Percentiles rank a stretch among this genome's conserved stretches.
Evolutionary conservation across 441 rosid genomes (phyloP).

Genomic region (Rhodomyrtus psidioides): DNA sequence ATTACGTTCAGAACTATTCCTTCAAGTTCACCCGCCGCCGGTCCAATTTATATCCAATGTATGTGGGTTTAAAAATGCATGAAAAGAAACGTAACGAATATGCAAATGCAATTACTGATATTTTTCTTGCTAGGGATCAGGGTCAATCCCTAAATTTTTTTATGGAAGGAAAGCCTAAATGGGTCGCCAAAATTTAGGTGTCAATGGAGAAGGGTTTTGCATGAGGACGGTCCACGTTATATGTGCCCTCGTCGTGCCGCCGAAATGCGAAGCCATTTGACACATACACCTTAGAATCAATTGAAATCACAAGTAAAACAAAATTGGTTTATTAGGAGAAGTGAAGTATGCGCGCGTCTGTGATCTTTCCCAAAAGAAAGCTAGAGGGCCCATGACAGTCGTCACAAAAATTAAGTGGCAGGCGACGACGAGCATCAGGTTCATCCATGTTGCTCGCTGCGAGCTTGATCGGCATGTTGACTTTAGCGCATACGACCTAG

Average conservation of each 20-base stretch:
- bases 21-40: neutral
- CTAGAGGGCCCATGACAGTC: conserved; percentile 19
- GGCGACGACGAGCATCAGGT: conserved; percentile 15
- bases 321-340: neutral
- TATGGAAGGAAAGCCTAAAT: no score
- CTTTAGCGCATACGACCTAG: conserved; percentile 1
- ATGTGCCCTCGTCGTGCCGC: conserved; percentile 9
- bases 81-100: no score
- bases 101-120: neutral
- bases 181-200: no score
- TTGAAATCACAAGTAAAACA: neutral
- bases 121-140: no score
- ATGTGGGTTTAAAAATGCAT: neutral
- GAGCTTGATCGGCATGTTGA: conserved; percentile 15
- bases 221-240: conserved; percentile 15
- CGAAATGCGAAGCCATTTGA: neutral
- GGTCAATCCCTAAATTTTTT: no score
- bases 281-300: neutral
- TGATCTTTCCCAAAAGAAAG: conserved; percentile 27
- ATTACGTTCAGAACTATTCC: no score
- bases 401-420: conserved; percentile 12
- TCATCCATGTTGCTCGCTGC: conserved; percentile 17
- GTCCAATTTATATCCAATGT: neutral
- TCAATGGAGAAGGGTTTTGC: conserved; percentile 13
- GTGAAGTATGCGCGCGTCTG: neutral